Evolutionary conservation across 2,329 filamentous ascomycete species (phyloP), one percentile per base, ranked within the genome.

Genomic region (Xylaria sp.): DNA sequence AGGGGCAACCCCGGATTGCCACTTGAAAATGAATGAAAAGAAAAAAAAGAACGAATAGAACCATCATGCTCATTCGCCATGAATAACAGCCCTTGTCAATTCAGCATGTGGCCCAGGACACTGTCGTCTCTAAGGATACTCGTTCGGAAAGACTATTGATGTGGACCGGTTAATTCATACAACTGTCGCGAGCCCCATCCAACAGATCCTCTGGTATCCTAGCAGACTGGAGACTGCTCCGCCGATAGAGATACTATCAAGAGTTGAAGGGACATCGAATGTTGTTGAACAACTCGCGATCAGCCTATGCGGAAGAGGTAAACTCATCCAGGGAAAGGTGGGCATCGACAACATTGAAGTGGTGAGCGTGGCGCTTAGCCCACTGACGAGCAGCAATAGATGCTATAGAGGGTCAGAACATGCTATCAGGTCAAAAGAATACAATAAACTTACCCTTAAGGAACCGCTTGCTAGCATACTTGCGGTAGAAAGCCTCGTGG

Each of bases 391-490:
- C 90, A 63, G 96, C 82, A 69, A 97, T 92, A 30, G 93, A 97
- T 68, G 92, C 92, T 96, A 50, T 68, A 65, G 65, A 66, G 60
- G 48, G 55, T 70, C 67, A 71, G 67, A 5, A 42, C 8, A 9
- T 10, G 10, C 13, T 7, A 48, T 49, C 6, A 52, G 2, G 47
- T 9, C 16, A 30, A 30, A 6, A 52, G 8, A 19, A 72, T 72
- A 60, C 73, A 68, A 55, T 62, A 55, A 30, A 47, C 83, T 78
- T 86, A 96, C 93, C 92, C 80, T 99, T 99, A 70, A 97, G 79
- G 78, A 97, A 99, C 78, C 96, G 97, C 82, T 97, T 99, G 84
- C 91, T 96, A 59, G 94, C 94, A 75, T 99, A 99, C 78, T 99
- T 99, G 84, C 96, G 96, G 83, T 97, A 97, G 82, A 99, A 97